phyloP scores from a whole-genome alignment of 2,329 filamentous ascomycete genomes.

The Fusarium globosum region DNA sequence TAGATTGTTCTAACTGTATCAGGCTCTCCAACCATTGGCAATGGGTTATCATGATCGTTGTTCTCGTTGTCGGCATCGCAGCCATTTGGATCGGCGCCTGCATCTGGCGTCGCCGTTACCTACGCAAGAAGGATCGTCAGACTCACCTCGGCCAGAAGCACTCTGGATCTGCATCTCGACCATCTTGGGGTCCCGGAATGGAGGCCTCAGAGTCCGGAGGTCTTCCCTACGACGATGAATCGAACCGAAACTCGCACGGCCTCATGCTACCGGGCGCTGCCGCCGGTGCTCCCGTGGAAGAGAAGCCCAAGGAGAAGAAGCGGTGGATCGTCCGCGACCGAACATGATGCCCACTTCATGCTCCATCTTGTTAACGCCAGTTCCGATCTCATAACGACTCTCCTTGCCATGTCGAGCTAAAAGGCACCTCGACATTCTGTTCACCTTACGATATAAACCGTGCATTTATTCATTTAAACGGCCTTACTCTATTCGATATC shows the following conservation, averaged over 20 bases:
- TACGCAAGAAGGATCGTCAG: conserved; percentile 73
- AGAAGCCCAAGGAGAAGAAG: conserved; percentile 56
- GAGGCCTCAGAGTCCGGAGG: conserved; percentile 39
- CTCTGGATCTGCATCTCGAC: conserved; percentile 51
- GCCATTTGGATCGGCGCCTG: conserved; percentile 74
- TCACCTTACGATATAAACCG: conserved; percentile 36
- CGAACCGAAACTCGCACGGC: conserved; percentile 42
- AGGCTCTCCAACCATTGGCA: conserved; percentile 78
- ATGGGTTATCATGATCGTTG: conserved; percentile 85
- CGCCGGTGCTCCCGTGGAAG: conserved; percentile 23
- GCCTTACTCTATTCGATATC: conserved; percentile 33
- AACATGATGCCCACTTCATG: conserved; percentile 49
- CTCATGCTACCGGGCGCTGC: conserved; percentile 38
- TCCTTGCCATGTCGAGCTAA: conserved; percentile 21
- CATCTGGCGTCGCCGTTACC: conserved; percentile 78
- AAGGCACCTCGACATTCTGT: conserved; percentile 14
- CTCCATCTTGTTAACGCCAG: neutral
- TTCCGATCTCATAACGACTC: conserved; percentile 22
- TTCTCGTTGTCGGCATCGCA: conserved; percentile 76
- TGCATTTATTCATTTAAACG: conserved; percentile 34
- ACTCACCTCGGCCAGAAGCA: conserved; percentile 51
- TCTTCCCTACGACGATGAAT: conserved; percentile 46
- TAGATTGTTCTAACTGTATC: conserved; percentile 9
- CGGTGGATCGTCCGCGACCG: conserved; percentile 59
- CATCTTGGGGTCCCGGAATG: conserved; percentile 51